Conservation (phyloP, 139 green algal genomes). For the Pleodorina starrii region DNA sequence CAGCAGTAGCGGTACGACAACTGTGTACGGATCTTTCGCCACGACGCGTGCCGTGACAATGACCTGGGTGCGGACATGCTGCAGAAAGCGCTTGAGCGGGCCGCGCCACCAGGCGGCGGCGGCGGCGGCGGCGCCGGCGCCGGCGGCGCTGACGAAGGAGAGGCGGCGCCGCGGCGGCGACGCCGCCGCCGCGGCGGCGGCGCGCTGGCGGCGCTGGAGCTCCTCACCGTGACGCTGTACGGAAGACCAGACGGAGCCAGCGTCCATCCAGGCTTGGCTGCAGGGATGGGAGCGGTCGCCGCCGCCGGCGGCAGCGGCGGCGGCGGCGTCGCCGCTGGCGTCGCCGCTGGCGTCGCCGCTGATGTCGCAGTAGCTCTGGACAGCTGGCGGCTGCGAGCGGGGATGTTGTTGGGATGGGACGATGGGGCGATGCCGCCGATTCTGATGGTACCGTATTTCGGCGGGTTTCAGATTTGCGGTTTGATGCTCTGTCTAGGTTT, state of each 20-base stretch:
- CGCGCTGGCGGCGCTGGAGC: background rate
- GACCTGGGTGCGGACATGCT: slow-evolving; percentile 11
- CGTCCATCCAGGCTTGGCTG: slow-evolving; percentile 19
- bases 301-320: background rate
- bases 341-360: background rate
- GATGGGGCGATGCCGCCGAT: no score
- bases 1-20: slow-evolving; percentile 8
- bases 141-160: background rate
- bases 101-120: background rate
- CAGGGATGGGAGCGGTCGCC: background rate
- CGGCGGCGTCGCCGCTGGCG: background rate
- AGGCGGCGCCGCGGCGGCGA: background rate
- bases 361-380: no score
- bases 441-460: no score
- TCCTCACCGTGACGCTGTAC: slow-evolving; percentile 34
- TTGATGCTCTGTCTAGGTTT: no score
- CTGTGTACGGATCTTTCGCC: slow-evolving; percentile 7
- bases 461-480: no score
- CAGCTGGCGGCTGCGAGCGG: no score
- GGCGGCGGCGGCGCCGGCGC: background rate
- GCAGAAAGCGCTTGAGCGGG: background rate
- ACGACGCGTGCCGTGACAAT: slow-evolving; percentile 22
- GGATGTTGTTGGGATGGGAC: no score
- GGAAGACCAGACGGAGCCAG: background rate
- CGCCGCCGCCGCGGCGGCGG: no score